These are phyloP conservation scores for Pichia thaimueangensis DNA, from an alignment of 805 yeast genomes.

Conservation along the genomic window DNA sequence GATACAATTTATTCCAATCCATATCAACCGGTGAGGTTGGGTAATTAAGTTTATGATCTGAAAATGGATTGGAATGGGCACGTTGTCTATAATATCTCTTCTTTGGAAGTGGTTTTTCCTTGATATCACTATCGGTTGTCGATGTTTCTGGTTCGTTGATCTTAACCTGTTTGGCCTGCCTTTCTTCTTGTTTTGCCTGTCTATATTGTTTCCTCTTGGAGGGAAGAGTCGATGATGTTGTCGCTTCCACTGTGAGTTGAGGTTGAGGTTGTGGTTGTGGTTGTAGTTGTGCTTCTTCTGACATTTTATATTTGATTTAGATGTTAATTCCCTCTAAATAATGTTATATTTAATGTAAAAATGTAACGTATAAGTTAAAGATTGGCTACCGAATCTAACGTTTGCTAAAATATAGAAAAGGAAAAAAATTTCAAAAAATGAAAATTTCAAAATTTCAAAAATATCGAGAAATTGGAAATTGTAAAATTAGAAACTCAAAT, in stretches of 20 bases:
- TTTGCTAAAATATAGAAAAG: too few relatives aligned
- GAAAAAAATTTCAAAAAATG: too few relatives aligned
- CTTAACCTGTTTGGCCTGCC: constrained; percentile 42
- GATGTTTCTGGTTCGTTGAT: constrained; percentile 31
- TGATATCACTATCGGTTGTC: background rate
- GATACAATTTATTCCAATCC: constrained; percentile 83
- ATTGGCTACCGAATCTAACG: too few relatives aligned
- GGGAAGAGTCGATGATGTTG: too few relatives aligned
- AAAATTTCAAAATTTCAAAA: too few relatives aligned
- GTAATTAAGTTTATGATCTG: constrained; percentile 88
- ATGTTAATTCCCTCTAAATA: too few relatives aligned
- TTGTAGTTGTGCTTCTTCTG: background rate
- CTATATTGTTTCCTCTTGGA: constrained; percentile 13
- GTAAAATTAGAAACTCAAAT: too few relatives aligned
- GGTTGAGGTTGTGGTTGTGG: too few relatives aligned
- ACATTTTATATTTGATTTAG: background rate
- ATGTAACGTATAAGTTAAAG: too few relatives aligned
- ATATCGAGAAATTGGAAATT: too few relatives aligned
- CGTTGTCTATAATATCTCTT: constrained; percentile 90
- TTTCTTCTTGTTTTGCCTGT: constrained; percentile 32
- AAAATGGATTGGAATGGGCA: constrained; percentile 96
- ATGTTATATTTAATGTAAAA: too few relatives aligned
- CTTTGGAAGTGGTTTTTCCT: constrained; percentile 56
- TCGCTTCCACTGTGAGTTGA: too few relatives aligned
- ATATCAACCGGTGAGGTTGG: constrained; percentile 74